Percentiles rank a stretch among this genome's conserved stretches.
Conservation (phyloP, 2,329 filamentous ascomycete genomes). For the Exophiala mesophila region DNA sequence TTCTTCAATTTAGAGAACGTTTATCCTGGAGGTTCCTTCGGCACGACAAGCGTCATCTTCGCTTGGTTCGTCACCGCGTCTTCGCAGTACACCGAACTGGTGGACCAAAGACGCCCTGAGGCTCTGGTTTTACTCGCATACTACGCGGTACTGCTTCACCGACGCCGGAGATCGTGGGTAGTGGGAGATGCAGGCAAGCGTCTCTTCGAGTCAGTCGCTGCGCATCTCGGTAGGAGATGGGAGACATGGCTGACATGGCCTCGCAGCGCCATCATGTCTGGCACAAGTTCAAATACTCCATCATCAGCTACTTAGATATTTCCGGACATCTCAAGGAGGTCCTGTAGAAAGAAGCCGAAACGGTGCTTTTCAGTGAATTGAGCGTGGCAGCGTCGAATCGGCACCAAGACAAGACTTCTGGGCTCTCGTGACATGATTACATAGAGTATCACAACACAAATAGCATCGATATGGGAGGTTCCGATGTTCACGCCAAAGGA, state of each 20-base stretch:
- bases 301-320: neutral
- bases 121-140: conserved; percentile 42
- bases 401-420: too few relatives aligned
- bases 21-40: neutral
- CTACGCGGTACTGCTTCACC: conserved; percentile 39
- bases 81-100: conserved; percentile 30
- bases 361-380: too few relatives aligned
- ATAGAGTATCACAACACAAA: too few relatives aligned
- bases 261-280: conserved; percentile 5
- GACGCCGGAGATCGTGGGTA: conserved; percentile 32
- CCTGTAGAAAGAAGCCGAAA: too few relatives aligned
- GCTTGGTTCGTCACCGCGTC: conserved; percentile 15
- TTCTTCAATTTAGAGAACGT: conserved; percentile 10
- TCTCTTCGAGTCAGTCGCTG: conserved; percentile 26
- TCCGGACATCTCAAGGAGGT: too few relatives aligned
- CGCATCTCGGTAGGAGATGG: conserved; percentile 29
- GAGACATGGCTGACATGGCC: conserved; percentile 30
- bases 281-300: neutral
- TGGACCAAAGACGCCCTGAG: conserved; percentile 36
- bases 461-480: too few relatives aligned
- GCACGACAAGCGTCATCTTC: conserved; percentile 9
- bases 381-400: too few relatives aligned
- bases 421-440: too few relatives aligned
- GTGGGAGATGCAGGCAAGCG: conserved; percentile 31
- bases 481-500: too few relatives aligned